A percentile compares a stretch with the other conserved stretches of the same genome.
These are phyloP conservation scores for Pleurotus eryngii DNA, from an alignment of 768 basidiomycete genomes.

Conservation along the genomic window DNA sequence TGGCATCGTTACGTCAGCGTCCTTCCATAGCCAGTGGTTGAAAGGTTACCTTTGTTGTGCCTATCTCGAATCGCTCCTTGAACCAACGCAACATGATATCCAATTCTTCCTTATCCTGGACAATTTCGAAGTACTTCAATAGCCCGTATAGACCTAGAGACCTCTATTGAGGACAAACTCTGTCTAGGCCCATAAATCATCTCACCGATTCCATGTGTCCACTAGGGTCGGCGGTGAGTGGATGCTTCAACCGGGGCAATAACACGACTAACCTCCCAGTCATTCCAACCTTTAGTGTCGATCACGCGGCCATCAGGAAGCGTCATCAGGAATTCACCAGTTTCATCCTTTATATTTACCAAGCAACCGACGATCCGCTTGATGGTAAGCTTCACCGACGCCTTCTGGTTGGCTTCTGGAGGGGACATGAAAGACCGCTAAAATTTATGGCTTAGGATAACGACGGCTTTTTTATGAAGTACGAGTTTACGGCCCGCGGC, in stretches of 20 bases:
- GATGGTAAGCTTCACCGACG: conserved; percentile 25
- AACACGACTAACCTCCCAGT: conserved; percentile 42
- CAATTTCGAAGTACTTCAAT: conserved; percentile 38
- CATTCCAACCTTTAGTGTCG: conserved; percentile 57
- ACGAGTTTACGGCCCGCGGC: conserved; percentile 11
- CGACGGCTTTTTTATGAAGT: neutral
- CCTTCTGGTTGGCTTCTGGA: conserved; percentile 30
- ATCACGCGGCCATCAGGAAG: conserved; percentile 49
- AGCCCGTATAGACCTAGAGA: conserved; percentile 36
- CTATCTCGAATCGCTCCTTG: conserved; percentile 41
- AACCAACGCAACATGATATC: conserved; percentile 47
- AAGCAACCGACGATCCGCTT: conserved; percentile 36
- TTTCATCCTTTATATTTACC: conserved; percentile 51
- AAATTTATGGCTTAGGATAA: neutral
- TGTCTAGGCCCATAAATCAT: neutral
- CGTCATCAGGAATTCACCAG: conserved; percentile 46
- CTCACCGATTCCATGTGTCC: conserved; percentile 43
- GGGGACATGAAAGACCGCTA: conserved; percentile 22
- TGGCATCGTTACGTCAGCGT: too few species aligned
- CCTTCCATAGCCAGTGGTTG: too few species aligned
- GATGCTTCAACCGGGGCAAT: neutral
- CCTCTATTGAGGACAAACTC: neutral
- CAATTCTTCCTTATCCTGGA: conserved; percentile 32
- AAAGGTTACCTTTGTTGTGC: conserved; percentile 41
- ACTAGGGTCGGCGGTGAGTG: conserved; percentile 19